Base-by-base conservation (phyloP, 129 eudicot species). In the Tanacetum coccineum region DNA sequence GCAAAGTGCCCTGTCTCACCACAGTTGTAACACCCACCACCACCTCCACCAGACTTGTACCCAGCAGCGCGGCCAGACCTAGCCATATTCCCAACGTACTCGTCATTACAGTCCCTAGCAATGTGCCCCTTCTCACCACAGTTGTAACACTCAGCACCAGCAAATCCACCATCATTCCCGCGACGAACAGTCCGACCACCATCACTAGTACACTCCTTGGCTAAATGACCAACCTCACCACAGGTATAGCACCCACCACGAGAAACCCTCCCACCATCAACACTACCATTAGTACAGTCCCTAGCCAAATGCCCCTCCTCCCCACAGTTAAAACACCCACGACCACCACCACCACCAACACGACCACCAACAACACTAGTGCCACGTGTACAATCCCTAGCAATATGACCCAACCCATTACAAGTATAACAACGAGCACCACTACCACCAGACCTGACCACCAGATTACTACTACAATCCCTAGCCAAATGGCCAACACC, bases 1-100 rank as follows among this genome's bases (percentile, higher is more conserved):
- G 87, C 91, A 50, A 85, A 78, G 54, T 85, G 91, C 0, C 91
- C 91, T 1, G 62, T 19, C 48, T 75, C 80, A 26, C 84, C 88
- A 69, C 84, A 83, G 10, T 71, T 70, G 60, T 20, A 80, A 51
- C 81, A 82, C n/a, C 47, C 61, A 39, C 63, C 58, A 63, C 80
- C 85, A 18, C 71, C 69, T 5, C 70, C 62, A 3, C 72, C 60
- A 6, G 26, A 22, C 67, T 59, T 59, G 26, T 9, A 13, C 0
- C 59, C 49, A 42, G 62, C 71, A 5, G 52, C 67, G 2, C 75
- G 20, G 28, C 68, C 70, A 17, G 63, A 46, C 15, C 67, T 62
- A 15, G 68, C n/a, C n/a, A n/a, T n/a, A n/a, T n/a, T n/a, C n/a
- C 78, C 77, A 2, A 68, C 77, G 0, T 84, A 70, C 0, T 72